These are phyloP conservation scores for Leonotis leonurus DNA, from an alignment of 257 asterid genomes.

Conservation along the genomic window DNA sequence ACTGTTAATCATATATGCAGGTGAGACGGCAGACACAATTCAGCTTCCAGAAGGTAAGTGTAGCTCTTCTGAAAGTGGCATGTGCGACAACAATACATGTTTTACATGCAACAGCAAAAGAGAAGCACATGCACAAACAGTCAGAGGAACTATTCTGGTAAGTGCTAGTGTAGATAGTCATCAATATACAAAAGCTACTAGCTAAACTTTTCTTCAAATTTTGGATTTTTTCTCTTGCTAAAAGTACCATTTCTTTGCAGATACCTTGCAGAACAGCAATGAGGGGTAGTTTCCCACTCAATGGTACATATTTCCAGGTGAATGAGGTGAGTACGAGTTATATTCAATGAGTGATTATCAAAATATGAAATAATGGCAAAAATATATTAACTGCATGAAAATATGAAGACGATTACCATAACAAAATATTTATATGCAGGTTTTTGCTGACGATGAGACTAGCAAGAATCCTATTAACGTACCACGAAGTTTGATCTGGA, in stretches of 20 bases:
- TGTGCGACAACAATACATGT: constrained; percentile 44
- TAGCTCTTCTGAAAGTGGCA: constrained; percentile 30
- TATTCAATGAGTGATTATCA: not conserved
- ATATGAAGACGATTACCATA: not conserved
- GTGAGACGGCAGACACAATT: constrained; percentile 60
- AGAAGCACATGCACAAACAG: constrained; percentile 53
- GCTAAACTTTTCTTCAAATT: not conserved
- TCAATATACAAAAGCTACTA: not conserved
- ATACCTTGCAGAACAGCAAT: constrained; percentile 84
- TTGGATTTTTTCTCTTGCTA: not conserved
- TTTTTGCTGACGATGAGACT: constrained; percentile 70
- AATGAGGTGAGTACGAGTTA: constrained; percentile 52
- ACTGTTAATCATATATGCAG: constrained; percentile 23
- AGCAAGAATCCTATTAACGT: constrained; percentile 53
- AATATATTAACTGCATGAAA: not conserved
- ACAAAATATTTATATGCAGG: constrained; percentile 31
- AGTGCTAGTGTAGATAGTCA: constrained; percentile 19
- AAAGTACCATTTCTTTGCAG: constrained; percentile 31
- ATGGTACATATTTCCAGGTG: constrained; percentile 86
- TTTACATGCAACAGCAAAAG: constrained; percentile 41
- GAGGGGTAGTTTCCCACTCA: constrained; percentile 84
- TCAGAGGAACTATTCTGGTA: constrained; percentile 77
- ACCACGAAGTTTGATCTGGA: constrained; percentile 63
- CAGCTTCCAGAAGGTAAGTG: constrained; percentile 52
- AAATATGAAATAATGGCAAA: not conserved